Percentiles rank a stretch among this genome's conserved stretches.
Evolutionary conservation across 192 early-diverging fungal species (phyloP).

Genomic region (Coemansia sp.): DNA sequence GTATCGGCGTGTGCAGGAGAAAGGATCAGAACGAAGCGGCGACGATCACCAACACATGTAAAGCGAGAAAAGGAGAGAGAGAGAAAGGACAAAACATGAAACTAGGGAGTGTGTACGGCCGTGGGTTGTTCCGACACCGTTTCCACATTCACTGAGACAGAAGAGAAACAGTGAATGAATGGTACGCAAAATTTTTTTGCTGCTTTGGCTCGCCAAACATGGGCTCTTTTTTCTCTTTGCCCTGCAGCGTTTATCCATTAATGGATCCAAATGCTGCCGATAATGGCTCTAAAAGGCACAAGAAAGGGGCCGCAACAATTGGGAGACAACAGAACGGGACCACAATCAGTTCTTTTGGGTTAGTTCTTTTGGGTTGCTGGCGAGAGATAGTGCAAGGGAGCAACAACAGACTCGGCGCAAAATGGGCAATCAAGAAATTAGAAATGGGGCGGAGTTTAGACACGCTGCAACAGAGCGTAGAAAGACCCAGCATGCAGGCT

Average conservation of each 20-base stretch:
- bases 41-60: slow-evolving; percentile 1
- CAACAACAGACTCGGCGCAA: not conserved
- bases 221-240: not conserved
- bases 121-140: not conserved
- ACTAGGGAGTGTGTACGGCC: not conserved
- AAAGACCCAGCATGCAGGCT: not conserved
- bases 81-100: not conserved
- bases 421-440: slow-evolving; percentile 8
- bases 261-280: not conserved
- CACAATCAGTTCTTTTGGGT: not conserved
- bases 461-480: not conserved
- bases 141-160: not conserved
- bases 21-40: not conserved
- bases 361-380: too few relatives aligned
- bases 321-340: not conserved
- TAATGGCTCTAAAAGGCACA: not conserved
- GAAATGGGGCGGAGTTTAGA: slow-evolving; percentile 14
- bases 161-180: slow-evolving; percentile 3
- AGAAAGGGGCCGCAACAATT: not conserved
- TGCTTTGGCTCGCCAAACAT: not conserved
- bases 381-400: not conserved
- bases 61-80: not conserved
- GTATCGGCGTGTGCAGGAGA: not conserved
- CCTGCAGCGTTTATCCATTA: slow-evolving; percentile 1
- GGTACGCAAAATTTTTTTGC: not conserved